Evolutionary conservation across 768 basidiomycete genomes (phyloP), one percentile per base, ranked within the genome.

Genomic region (Suillus subluteus): DNA sequence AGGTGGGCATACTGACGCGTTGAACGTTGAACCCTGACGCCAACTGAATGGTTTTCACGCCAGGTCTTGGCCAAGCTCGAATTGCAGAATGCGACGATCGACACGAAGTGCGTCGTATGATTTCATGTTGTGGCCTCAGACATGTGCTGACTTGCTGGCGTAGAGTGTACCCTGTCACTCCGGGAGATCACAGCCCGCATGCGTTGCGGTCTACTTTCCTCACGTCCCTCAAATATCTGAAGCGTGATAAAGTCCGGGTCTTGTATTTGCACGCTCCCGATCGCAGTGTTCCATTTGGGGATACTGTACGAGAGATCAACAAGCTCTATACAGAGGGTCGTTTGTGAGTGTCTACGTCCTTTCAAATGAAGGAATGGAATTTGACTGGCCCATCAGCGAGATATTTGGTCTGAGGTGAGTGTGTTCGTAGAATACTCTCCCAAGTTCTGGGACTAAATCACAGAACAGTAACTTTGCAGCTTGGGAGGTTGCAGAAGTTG

Each of bases 231-330:
- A 74, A 81, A 44, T 75, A 74, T 13, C 76, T 89, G 21, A 79
- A 81, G 41, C 77, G 80, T 6, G 74, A 82, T 74, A 88, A 80
- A 65, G 80, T 79, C 23, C 79, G 83, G 6, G 82, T 83, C 21
- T 81, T 86, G 75, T 89, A 89, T 67, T 77, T 90, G 38, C 88
- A 90, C 66, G 84, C 81, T 13, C 89, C 88, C 1, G 88, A 90
- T 71, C 80, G 85, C 32, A 82, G 79, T 16, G 83, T 86, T 4
- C 84, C 87, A 0, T 88, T 85, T 64, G 84, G 86, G 69, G 80
- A 85, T 8, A 90, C 88, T 0, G 68, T 86, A 32, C 82, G 82
- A 37, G 85, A 82, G 16, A 78, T 88, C 3, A 80, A 89, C 56
- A 82, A 84, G 56, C 75, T 89, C 15, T 81, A 89, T 71, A 81